These are phyloP conservation scores for Huntiella decipiens DNA, from an alignment of 2,329 filamentous ascomycete species.

Conservation along the genomic window DNA sequence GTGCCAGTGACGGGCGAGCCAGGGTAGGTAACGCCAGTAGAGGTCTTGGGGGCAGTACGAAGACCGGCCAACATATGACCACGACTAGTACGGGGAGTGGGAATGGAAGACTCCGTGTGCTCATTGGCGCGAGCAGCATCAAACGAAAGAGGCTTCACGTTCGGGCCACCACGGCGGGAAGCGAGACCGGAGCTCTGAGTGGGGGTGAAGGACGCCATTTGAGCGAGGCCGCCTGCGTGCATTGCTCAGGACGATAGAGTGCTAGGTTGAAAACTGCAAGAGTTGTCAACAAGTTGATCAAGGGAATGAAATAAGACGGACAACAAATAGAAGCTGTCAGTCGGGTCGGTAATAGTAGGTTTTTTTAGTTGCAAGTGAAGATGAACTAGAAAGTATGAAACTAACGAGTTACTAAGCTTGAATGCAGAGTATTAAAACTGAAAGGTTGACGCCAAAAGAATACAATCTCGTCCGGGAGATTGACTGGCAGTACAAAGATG, in stretches of 20 bases:
- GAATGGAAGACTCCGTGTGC: constrained; percentile 45
- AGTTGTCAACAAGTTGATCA: constrained; percentile 1
- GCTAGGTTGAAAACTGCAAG: not conserved
- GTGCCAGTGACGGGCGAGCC: constrained; percentile 34
- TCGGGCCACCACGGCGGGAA: constrained; percentile 63
- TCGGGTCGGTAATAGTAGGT: not conserved
- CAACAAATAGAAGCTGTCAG: constrained; percentile 3
- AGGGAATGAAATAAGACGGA: constrained; percentile 8
- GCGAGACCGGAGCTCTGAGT: constrained; percentile 61
- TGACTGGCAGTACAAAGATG: not conserved
- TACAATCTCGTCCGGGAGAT: constrained; percentile 11
- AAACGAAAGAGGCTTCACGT: constrained; percentile 78
- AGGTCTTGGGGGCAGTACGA: constrained; percentile 80
- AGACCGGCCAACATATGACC: constrained; percentile 87
- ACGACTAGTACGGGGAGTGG: constrained; percentile 81
- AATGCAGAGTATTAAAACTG: constrained; percentile 1
- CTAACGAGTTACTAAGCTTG: not conserved
- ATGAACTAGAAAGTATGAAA: not conserved
- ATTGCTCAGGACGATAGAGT: constrained; percentile 30
- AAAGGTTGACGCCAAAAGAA: not conserved
- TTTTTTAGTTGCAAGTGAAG: not conserved
- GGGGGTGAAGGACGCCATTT: constrained; percentile 69
- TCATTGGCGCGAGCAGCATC: constrained; percentile 51
- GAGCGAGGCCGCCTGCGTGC: constrained; percentile 98
- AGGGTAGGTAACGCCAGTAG: constrained; percentile 51